Base-by-base conservation (phyloP, 1,284 basidiomycete genomes). In the Irpex sp. region DNA sequence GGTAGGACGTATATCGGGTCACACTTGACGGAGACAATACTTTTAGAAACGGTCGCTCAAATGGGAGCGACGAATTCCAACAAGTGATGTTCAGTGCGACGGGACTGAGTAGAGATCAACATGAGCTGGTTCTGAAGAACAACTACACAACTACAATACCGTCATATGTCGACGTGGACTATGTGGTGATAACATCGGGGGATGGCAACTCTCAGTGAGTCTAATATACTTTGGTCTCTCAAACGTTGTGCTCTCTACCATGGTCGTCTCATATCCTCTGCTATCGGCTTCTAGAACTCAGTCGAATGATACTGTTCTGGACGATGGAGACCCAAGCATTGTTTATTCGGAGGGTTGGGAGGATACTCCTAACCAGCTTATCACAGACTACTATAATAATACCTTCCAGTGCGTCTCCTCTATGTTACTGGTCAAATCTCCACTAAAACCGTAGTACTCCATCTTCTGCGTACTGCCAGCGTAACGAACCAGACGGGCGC, bases 391-490 rank as follows among this genome's bases (percentile, higher is more conserved):
- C 36, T 64, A 61, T 35, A 58, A 36, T 21, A n/a, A 57, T 3
- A 61, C 59, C 6, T 61, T 64, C 55, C 63, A 64, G 63, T 64
- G 35, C 17, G 63, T 59, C n/a, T 17, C 7, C 17, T 33, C n/a
- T 11, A 57, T 35, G 13, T 21, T 57, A 57, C 55, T 50, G 31
- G 15, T 33, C 36, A 8, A 36, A 26, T 26, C 26, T 26, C 26
- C 26, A 26, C 26, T 26, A 4, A 26, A 26, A 26, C 26, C 2
- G 26, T 26, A 26, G 26, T 26, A 26, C 26, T 4, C 26, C 4
- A 13, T 49, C 4, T 54, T 36, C 33, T 39, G 5, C 11, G 9
- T 36, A 50, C 51, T 36, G 39, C 17, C 7, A 61, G 60, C 43
- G 43, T 59, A 11, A 64, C 63, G 31, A 43, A 58, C 43, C 43